phyloP scores from a whole-genome alignment of 2,329 filamentous ascomycete genomes.

The Fusarium mexicanum region DNA sequence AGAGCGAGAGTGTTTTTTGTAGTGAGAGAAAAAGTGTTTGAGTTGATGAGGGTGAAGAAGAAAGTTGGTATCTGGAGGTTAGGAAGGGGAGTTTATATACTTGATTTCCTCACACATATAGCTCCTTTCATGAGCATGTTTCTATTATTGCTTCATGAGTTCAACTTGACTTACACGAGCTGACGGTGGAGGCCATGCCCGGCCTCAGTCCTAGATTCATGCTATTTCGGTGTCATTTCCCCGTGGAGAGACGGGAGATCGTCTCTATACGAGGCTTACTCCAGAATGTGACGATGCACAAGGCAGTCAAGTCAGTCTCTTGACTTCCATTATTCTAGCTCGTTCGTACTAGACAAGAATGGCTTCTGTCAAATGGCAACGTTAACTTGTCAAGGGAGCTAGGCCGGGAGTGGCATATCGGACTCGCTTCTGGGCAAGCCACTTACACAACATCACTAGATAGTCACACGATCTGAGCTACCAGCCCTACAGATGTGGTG shows the following conservation, averaged over 20 bases:
- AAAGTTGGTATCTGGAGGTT: background rate
- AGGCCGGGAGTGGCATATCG: background rate
- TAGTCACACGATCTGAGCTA: slow-evolving; percentile 28
- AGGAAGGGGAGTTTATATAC: slow-evolving; percentile 24
- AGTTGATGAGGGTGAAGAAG: slow-evolving; percentile 26
- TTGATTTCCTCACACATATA: background rate
- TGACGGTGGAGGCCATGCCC: slow-evolving; percentile 4
- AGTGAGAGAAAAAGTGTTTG: slow-evolving; percentile 17
- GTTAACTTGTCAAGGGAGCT: slow-evolving; percentile 11
- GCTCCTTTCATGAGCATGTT: background rate
- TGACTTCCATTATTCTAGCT: background rate
- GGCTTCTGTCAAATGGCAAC: background rate
- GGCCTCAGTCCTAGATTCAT: background rate
- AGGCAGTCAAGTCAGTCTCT: background rate
- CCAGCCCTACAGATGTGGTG: slow-evolving; percentile 21
- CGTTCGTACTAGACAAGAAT: background rate
- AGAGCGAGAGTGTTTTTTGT: slow-evolving; percentile 19
- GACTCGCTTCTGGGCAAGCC: background rate
- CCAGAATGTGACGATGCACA: background rate
- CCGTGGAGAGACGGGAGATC: background rate
- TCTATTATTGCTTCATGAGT: slow-evolving; percentile 14
- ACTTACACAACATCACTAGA: slow-evolving; percentile 17
- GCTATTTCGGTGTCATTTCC: background rate
- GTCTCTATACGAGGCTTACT: slow-evolving; percentile 19
- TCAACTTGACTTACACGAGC: slow-evolving; percentile 17